Evolutionary conservation across 768 basidiomycete species (phyloP), one percentile per base, ranked within the genome.

Genomic region (Symmetrospora coprosmae): DNA sequence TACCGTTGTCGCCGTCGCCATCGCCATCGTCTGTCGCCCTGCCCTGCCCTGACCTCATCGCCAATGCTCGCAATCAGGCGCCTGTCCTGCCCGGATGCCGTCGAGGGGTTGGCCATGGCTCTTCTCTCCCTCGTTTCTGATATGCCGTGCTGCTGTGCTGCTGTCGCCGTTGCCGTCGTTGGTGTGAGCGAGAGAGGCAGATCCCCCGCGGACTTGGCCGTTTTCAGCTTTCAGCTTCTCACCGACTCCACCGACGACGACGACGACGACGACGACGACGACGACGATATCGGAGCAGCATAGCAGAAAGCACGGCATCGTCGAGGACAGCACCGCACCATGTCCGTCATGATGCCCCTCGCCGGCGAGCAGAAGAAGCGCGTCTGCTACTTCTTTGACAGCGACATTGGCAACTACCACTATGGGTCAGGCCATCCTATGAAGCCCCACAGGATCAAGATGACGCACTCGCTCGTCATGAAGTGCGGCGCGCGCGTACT

Each of bases 391-490:
- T 99, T 99, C 78, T 99, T 91, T 76, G 92, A 99, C 74, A 92
- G 90, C 31, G 92, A 67, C 72, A 91, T 99, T 73, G 92, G 94
- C 23, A 92, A 94, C 50, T 99, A 96, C 72, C 94, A 97, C 73
- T 91, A 94, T 82, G 90, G 90, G n/a, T 88, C 85, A 60, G 91
- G 89, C 5, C 90, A 96, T 72, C 88, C 90, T 83, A 68, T 68
- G 67, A 68, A 68, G 39, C 62, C 64, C 87, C 73, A 68, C 21
- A 80, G 94, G 34, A 94, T 97, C 77, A 83, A 92, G 67, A 99
- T 99, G 94, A 96, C 91, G 71, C 94, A 99, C 75, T 91, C 91
- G 11, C 78, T 99, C 51, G 94, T 99, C 58, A 99, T 99, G 94
- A 99, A 97, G 55, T 58, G 38, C 14, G 55, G 27, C 5, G 4